Percentiles rank a stretch among this genome's conserved stretches.
Evolutionary conservation across 345 rosid species (phyloP).

Genomic region (Arabidopsis suecica): DNA sequence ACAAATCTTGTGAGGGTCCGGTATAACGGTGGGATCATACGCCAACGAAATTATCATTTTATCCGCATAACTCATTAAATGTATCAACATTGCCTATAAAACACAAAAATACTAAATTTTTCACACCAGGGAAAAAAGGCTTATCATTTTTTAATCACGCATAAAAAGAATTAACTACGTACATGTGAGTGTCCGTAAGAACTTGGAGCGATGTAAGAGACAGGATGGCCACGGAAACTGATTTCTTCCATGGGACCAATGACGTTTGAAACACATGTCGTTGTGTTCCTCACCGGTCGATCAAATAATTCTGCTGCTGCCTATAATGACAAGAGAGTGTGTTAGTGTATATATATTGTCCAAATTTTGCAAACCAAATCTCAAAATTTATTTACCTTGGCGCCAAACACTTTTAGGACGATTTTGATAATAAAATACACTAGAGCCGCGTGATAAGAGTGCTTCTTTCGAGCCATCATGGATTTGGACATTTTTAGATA

Average conservation of each 20-base stretch:
- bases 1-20: conserved; percentile 64
- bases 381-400: conserved; percentile 43
- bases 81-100: conserved; percentile 67
- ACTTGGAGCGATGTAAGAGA: conserved; percentile 64
- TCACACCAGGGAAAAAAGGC: conserved; percentile 10
- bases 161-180: background rate
- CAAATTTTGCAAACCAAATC: background rate
- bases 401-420: conserved; percentile 44
- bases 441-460: conserved; percentile 53
- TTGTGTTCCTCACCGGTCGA: conserved; percentile 46
- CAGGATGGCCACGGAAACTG: conserved; percentile 60
- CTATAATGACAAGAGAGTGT: conserved; percentile 29
- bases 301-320: conserved; percentile 45
- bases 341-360: background rate
- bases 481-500: conserved; percentile 54
- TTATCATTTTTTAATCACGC: background rate
- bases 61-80: conserved; percentile 66
- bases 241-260: conserved; percentile 65
- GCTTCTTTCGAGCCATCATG: conserved; percentile 56
- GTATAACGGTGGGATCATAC: conserved; percentile 63
- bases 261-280: conserved; percentile 62
- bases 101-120: background rate
- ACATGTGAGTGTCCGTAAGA: conserved; percentile 63
- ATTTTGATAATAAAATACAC: conserved; percentile 20
- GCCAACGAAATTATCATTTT: conserved; percentile 63